Conservation (phyloP, 495 filamentous ascomycete genomes). For the Penicillium parvum region DNA sequence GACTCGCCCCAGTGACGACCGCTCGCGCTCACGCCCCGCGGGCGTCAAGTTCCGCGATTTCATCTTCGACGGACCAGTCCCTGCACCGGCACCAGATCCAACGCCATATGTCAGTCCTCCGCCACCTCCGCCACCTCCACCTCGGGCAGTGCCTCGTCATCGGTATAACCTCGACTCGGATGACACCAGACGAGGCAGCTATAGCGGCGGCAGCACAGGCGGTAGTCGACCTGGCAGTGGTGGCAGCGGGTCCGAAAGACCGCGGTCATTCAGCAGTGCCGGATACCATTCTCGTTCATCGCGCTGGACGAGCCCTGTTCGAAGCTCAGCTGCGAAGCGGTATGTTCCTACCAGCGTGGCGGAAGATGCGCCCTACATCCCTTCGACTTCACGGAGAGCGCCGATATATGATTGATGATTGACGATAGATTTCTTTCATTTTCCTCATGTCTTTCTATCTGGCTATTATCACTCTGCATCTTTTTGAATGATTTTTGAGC, state of each 20-base stretch:
- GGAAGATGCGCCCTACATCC: conserved; percentile 11
- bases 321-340: conserved; percentile 15
- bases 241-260: conserved; percentile 25
- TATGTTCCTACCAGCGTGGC: conserved; percentile 16
- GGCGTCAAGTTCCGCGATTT: conserved; percentile 31
- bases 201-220: conserved; percentile 18
- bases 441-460: no score
- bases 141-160: conserved; percentile 20
- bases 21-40: conserved; percentile 19
- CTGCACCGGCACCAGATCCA: conserved; percentile 24
- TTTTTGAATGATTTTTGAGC: background rate
- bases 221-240: conserved; percentile 23
- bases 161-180: conserved; percentile 17
- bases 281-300: conserved; percentile 9
- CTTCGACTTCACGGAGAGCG: conserved; percentile 12
- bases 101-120: conserved; percentile 19
- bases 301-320: conserved; percentile 14
- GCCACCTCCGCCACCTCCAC: conserved; percentile 12
- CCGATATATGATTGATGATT: conserved; percentile 17
- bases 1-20: conserved; percentile 21
- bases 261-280: conserved; percentile 21
- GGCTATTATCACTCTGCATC: background rate
- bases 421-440: no score
- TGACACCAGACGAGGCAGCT: conserved; percentile 21
- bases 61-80: conserved; percentile 23